phyloP scores from a whole-genome alignment of 2,329 filamentous ascomycete genomes.

The Lithohypha guttulata region DNA sequence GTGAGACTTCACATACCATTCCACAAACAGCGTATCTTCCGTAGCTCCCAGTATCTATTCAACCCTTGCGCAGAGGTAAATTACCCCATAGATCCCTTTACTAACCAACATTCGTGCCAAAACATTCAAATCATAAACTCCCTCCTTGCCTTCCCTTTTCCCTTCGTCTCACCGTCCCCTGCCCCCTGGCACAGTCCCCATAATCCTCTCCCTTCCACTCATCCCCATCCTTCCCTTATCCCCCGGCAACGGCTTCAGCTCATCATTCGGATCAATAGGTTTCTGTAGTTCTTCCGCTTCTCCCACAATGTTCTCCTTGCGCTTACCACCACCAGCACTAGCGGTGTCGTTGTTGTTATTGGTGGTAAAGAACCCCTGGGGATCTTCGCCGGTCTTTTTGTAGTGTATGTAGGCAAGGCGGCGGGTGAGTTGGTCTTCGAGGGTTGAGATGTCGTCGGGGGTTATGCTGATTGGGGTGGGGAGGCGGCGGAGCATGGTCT shows the following conservation, averaged over 20 bases:
- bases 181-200: constrained; percentile 14
- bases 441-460: constrained; percentile 37
- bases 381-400: constrained; percentile 21
- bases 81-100: too few relatives aligned
- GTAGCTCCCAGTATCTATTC: too few relatives aligned
- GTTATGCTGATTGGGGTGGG: constrained; percentile 42
- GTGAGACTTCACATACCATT: too few relatives aligned
- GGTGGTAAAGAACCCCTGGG: constrained; percentile 17
- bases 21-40: too few relatives aligned
- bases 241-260: constrained; percentile 39
- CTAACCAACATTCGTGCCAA: too few relatives aligned
- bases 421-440: constrained; percentile 29
- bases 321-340: constrained; percentile 12
- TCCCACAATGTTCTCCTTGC: constrained; percentile 19
- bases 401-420: constrained; percentile 17
- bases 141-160: too few relatives aligned
- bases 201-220: constrained; percentile 36
- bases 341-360: constrained; percentile 22
- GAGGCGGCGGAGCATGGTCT: constrained; percentile 43
- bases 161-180: not conserved
- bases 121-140: too few relatives aligned
- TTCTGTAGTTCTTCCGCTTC: constrained; percentile 17
- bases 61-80: too few relatives aligned
- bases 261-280: constrained; percentile 37
- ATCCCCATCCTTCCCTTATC: constrained; percentile 39